These are phyloP conservation scores for Nakaseomyces sp. DNA, from an alignment of 1,139 yeast genomes.

Conservation along the genomic window DNA sequence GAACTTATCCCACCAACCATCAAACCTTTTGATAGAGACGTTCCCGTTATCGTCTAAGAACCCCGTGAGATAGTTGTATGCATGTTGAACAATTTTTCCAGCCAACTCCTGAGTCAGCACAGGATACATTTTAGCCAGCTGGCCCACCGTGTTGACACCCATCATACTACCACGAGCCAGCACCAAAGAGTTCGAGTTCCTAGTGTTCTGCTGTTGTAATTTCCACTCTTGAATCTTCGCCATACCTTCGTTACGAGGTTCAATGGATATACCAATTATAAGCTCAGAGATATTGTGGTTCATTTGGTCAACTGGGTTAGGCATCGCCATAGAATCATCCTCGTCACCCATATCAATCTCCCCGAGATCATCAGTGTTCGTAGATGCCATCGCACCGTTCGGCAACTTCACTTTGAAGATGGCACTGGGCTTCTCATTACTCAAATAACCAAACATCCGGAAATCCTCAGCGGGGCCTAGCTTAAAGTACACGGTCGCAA, in stretches of 20 bases:
- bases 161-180: constrained; percentile 20
- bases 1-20: constrained; percentile 95
- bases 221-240: constrained; percentile 27
- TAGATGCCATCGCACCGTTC: constrained; percentile 17
- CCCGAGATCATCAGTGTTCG: constrained; percentile 32
- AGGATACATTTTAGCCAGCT: constrained; percentile 30
- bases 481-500: constrained; percentile 85
- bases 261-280: constrained; percentile 82
- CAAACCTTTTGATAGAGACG: constrained; percentile 82
- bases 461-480: constrained; percentile 64
- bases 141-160: constrained; percentile 30
- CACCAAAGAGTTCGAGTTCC: constrained; percentile 25
- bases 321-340: constrained; percentile 22
- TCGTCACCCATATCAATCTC: constrained; percentile 38
- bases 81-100: constrained; percentile 80
- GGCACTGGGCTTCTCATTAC: constrained; percentile 76
- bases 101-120: constrained; percentile 48
- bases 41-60: constrained; percentile 70
- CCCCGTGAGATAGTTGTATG: constrained; percentile 81
- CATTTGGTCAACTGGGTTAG: constrained; percentile 25
- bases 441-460: constrained; percentile 67
- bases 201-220: constrained; percentile 15
- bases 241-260: constrained; percentile 41
- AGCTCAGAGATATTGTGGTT: constrained; percentile 32
- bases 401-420: constrained; percentile 67